Evolutionary conservation across 176 grass and related monocot genomes (phyloP), one percentile per base, ranked within the genome.

Genomic region (Musa acuminata): DNA sequence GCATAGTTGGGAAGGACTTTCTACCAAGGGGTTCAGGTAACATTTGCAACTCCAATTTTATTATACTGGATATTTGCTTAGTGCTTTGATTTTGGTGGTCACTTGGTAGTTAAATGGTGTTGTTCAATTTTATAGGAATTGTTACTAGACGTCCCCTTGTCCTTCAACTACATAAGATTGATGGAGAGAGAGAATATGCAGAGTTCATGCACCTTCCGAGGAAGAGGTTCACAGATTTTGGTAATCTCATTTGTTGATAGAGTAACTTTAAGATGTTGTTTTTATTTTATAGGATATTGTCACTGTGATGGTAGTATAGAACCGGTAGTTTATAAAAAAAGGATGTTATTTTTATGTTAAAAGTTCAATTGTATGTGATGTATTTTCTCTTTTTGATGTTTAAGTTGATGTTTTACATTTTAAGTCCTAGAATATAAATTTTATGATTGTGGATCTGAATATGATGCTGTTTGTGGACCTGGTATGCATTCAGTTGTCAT

Each of bases 181-280:
- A 99, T 49, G 96, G 87, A 74, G 88, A 76, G 20, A 95, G 84
- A 64, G 96, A 99, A 57, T 91, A 99, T 86, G 96, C 96, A 1
- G 96, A 99, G 81, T 99, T 99, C 75, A 88, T 99, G 96, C 96
- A 99, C 52, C 86, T 87, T 79, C 96, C 91, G 0, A 99, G 96
- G 71, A 99, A 91, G 87, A 87, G 86, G 80, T 99, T 87, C 81
- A 99, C 96, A 9, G 96, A 99, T 89, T 99, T 99, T 78, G 80
- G 96, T 99, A 99, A 85, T 70, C 75, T 73, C 23, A 7, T 48
- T 35, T 69, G 11, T 55, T 69, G 51, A 55, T 53, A 26, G 24
- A 53, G 13, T 74, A 24, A 25, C 16, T 74, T 17, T 29, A 26
- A 55, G 29, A 29, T 29, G 2, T 29, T 29, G 2, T 35, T 4